These are phyloP conservation scores for Lantana camara DNA, from an alignment of 257 asterid genomes.

Conservation along the genomic window DNA sequence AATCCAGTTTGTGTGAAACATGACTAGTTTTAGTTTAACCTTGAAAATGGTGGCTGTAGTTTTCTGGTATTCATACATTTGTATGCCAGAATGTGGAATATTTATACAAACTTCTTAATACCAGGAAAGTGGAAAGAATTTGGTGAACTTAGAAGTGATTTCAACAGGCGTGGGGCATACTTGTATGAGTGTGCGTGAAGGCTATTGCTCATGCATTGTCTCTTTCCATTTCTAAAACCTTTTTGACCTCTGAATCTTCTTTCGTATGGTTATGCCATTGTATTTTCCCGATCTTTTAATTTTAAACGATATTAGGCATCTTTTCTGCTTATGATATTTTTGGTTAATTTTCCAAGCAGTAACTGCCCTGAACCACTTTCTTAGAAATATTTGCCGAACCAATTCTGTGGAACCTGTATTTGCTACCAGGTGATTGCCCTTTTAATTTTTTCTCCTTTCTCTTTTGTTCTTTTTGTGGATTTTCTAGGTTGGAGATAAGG, in stretches of 20 bases:
- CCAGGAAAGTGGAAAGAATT: neutral
- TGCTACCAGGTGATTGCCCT: too few relatives aligned
- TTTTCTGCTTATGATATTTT: neutral
- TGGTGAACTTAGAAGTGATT: slow-evolving; percentile 7
- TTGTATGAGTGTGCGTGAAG: neutral
- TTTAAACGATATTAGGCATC: neutral
- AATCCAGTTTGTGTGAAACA: neutral
- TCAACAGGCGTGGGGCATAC: neutral
- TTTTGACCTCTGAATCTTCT: slow-evolving; percentile 2
- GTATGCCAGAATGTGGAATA: neutral
- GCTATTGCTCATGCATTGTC: neutral
- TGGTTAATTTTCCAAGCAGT: neutral
- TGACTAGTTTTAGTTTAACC: neutral
- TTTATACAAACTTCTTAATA: neutral
- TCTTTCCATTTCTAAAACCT: neutral
- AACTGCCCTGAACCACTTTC: neutral
- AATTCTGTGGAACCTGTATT: neutral
- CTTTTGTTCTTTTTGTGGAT: neutral
- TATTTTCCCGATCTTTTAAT: neutral
- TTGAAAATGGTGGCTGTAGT: neutral
- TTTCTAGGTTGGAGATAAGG: slow-evolving; percentile 68
- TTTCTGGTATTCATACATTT: neutral
- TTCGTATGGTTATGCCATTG: neutral
- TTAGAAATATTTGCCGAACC: neutral
- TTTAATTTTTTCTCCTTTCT: too few relatives aligned